Base-by-base conservation (phyloP, 495 filamentous ascomycete species). In the Aspergillus cavernicola region DNA sequence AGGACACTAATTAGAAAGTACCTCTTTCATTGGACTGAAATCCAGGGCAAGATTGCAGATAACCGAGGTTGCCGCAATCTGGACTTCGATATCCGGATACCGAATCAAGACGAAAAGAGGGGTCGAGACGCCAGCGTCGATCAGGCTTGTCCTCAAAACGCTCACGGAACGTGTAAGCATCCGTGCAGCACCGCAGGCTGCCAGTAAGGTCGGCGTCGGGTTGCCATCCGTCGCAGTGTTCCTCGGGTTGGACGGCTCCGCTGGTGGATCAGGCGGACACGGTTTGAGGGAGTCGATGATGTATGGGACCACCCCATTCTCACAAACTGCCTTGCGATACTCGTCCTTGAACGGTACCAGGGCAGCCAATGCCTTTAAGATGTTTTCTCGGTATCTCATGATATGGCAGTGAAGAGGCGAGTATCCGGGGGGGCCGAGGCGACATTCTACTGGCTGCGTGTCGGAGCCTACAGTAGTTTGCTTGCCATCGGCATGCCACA, bases 11-110 rank as follows among this genome's bases (percentile, higher is more conserved):
- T 13, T 28, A 33, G 13, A 39, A 11, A 19, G 11, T 50, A 50
- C 89, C 65, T 87, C 80, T 71, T 87, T 83, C 90, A 97, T 90
- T 10, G 93, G 91, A 58, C 90, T 96, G 61, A 90, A 88, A 37
- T 95, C 88, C 19, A 88, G 71, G 2, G 95, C 77, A 29, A 97
- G 68, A 65, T 98, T 98, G 60, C 85, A 89, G 29, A 93, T 75
- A 0, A 84, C 85, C 15, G 85, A 84, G 0, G 88, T 90, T 2
- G 95, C 91, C 26, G 89, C 88, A 58, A 92, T 85, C 59, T 92
- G 85, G 18, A 97, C 87, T 45, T 93, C 85, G 23, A 88, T 73
- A 62, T 93, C 84, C 12, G 77, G 79, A 66, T 95, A 85, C 40
- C 77, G 82, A 16, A 97, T 71, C 20, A 97, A 80, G 15, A 75